These are phyloP conservation scores for Calonectria multiphialidica DNA, from an alignment of 2,329 filamentous ascomycete species.

Conservation along the genomic window DNA sequence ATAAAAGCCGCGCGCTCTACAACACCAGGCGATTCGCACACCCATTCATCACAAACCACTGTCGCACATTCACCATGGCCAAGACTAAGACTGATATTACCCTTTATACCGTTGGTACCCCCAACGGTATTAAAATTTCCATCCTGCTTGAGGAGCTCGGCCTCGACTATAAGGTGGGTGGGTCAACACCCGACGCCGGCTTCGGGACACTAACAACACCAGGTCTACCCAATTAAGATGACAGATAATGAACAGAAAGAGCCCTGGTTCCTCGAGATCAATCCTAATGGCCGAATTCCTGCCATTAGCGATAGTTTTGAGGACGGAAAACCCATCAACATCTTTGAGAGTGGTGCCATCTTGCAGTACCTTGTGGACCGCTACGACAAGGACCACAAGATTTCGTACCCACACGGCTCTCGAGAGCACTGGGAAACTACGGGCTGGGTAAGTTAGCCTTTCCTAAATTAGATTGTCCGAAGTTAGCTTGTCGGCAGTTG, in stretches of 20 bases:
- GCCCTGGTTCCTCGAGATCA: slow-evolving; percentile 90
- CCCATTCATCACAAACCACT: neutral
- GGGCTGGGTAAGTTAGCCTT: slow-evolving; percentile 74
- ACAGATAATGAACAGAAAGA: slow-evolving; percentile 83
- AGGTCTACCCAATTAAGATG: slow-evolving; percentile 75
- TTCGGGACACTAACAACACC: neutral
- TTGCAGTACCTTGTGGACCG: slow-evolving; percentile 85
- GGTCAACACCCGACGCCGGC: neutral
- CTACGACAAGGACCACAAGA: slow-evolving; percentile 85
- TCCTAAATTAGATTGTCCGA: too few relatives aligned
- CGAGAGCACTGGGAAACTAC: slow-evolving; percentile 84
- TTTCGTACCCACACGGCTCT: slow-evolving; percentile 80
- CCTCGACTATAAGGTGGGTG: slow-evolving; percentile 78
- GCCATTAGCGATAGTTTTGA: slow-evolving; percentile 84
- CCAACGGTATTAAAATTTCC: slow-evolving; percentile 91
- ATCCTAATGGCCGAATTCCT: slow-evolving; percentile 93
- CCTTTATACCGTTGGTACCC: slow-evolving; percentile 85
- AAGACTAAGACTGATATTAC: slow-evolving; percentile 72
- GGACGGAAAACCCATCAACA: slow-evolving; percentile 77
- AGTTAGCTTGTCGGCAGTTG: too few relatives aligned
- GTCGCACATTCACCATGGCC: slow-evolving; percentile 45
- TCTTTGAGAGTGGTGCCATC: slow-evolving; percentile 89
- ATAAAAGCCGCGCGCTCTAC: neutral
- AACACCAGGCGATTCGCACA: neutral
- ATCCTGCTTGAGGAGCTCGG: slow-evolving; percentile 89